Conservation (phyloP, 164 flowering plant genomes). For the Vitis cinerea region DNA sequence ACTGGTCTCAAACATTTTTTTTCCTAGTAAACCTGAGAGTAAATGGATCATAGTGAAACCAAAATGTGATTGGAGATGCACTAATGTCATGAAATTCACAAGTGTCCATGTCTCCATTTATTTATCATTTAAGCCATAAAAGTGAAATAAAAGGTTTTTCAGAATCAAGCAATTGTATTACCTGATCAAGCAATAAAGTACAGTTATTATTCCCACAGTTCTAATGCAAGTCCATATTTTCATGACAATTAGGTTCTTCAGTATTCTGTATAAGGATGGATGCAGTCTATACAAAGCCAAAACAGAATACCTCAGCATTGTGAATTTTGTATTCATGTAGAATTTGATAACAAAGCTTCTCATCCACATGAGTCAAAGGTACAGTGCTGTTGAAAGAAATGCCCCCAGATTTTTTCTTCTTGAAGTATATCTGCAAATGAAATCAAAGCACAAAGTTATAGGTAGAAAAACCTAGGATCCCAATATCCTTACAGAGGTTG, state of each 20-base stretch:
- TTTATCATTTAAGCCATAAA: too few relatives aligned
- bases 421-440: slow-evolving; percentile 82
- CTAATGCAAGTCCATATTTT: neutral
- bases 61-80: too few relatives aligned
- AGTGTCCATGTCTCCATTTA: too few relatives aligned
- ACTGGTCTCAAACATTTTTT: too few relatives aligned
- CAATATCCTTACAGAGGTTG: neutral
- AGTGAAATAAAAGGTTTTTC: too few relatives aligned
- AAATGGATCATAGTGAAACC: too few relatives aligned
- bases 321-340: slow-evolving; percentile 97
- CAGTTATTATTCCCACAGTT: neutral
- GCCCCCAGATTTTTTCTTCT: slow-evolving; percentile 97
- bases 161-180: too few relatives aligned
- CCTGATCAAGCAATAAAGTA: too few relatives aligned
- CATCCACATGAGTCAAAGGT: slow-evolving; percentile 86
- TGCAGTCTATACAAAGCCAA: neutral
- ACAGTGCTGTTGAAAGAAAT: slow-evolving; percentile 89
- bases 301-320: slow-evolving; percentile 90
- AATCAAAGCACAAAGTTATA: slow-evolving; percentile 1
- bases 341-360: slow-evolving; percentile 97
- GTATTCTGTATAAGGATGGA: neutral
- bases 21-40: too few relatives aligned
- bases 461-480: slow-evolving; percentile 1
- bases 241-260: neutral
- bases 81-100: too few relatives aligned